Percentiles rank a stretch among this genome's conserved stretches.
Conservation (phyloP, 2,329 filamentous ascomycete species). For the Pestalotiopsis sp. region DNA sequence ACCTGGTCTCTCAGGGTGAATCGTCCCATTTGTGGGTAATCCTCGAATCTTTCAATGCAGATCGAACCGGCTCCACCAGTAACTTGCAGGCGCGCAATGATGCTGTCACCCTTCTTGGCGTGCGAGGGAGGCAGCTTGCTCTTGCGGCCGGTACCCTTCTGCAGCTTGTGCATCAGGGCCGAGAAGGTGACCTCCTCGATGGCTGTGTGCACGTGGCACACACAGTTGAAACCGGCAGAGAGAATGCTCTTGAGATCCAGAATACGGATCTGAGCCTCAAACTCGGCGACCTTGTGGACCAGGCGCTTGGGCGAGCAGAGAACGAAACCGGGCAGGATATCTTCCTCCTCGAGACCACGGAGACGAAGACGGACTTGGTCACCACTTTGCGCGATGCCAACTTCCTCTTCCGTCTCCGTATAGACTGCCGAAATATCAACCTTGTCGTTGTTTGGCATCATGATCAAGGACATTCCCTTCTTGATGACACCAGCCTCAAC, state of each 20-base stretch:
- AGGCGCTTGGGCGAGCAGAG: slow-evolving; percentile 92
- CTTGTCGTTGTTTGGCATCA: slow-evolving; percentile 93
- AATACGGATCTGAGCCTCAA: slow-evolving; percentile 96
- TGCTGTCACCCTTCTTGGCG: slow-evolving; percentile 78
- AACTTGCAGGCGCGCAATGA: slow-evolving; percentile 90
- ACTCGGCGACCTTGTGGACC: slow-evolving; percentile 85
- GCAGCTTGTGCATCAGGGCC: slow-evolving; percentile 86
- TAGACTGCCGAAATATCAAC: slow-evolving; percentile 85
- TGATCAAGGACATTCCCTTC: slow-evolving; percentile 81
- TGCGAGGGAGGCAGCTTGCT: slow-evolving; percentile 93
- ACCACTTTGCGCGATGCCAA: slow-evolving; percentile 79
- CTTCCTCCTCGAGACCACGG: slow-evolving; percentile 95
- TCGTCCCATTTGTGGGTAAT: slow-evolving; percentile 91
- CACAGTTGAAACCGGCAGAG: slow-evolving; percentile 94
- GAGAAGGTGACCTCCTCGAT: slow-evolving; percentile 97
- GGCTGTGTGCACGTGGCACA: slow-evolving; percentile 94
- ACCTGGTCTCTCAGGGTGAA: slow-evolving; percentile 91
- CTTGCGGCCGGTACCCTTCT: slow-evolving; percentile 92
- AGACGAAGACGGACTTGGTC: slow-evolving; percentile 93
- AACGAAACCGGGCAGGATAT: slow-evolving; percentile 93
- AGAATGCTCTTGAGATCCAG: slow-evolving; percentile 94
- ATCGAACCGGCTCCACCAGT: slow-evolving; percentile 84
- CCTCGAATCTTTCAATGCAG: slow-evolving; percentile 92
- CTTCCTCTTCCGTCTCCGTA: slow-evolving; percentile 94
- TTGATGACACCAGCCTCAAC: slow-evolving; percentile 93